Conservation (phyloP, 108 stramenopile species). For the Skeletonema potamos region DNA sequence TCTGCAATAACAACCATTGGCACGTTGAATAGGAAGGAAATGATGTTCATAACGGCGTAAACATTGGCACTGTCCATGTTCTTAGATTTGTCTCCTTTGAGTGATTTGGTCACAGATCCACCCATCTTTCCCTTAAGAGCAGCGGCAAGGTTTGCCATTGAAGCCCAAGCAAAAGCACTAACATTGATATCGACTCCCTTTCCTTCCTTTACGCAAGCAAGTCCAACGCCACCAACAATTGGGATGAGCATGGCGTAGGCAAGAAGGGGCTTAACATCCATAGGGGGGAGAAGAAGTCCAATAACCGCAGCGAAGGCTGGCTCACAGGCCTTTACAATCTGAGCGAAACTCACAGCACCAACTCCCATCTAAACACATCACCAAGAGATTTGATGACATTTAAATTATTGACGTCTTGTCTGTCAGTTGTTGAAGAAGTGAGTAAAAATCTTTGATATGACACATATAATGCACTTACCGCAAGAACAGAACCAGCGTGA, state of each 20-base stretch:
- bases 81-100: slow-evolving; percentile 84
- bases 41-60: slow-evolving; percentile 94
- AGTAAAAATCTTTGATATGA: no score
- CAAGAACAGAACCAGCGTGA: slow-evolving; percentile 82
- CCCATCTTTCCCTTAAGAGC: slow-evolving; percentile 90
- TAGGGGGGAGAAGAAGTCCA: slow-evolving; percentile 80
- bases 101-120: slow-evolving; percentile 82
- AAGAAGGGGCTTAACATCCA: slow-evolving; percentile 79
- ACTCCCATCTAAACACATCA: slow-evolving; percentile 68
- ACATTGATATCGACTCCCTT: slow-evolving; percentile 91
- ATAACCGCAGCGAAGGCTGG: slow-evolving; percentile 93
- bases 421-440: neutral
- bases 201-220: slow-evolving; percentile 90
- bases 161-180: slow-evolving; percentile 88
- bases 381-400: neutral
- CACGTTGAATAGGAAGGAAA: slow-evolving; percentile 86
- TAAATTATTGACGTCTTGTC: neutral
- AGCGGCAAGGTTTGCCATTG: slow-evolving; percentile 89
- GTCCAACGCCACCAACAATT: slow-evolving; percentile 92
- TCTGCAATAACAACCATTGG: slow-evolving; percentile 88
- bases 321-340: slow-evolving; percentile 97
- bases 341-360: slow-evolving; percentile 95
- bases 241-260: slow-evolving; percentile 91
- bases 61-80: slow-evolving; percentile 96
- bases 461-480: slow-evolving; percentile 27